Evolutionary conservation across 2,329 filamentous ascomycete genomes (phyloP), one percentile per base, ranked within the genome.

Genomic region (Hymenoscyphus linearis): DNA sequence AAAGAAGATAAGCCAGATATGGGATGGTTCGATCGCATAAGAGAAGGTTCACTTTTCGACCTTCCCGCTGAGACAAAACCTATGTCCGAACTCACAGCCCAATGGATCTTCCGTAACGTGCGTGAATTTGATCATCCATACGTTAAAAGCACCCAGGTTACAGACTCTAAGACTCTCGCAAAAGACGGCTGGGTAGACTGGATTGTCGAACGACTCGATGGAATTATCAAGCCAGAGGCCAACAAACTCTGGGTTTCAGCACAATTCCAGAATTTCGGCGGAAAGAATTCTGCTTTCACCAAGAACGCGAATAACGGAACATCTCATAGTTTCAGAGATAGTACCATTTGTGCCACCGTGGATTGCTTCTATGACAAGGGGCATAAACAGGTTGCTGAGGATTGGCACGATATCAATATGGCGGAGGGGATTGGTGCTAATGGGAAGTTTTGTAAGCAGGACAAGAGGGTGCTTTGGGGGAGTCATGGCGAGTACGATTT

Each of bases 61-160:
- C 69, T 71, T 18, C 73, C 75, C 34, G 66, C 72, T 3, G 71
- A 73, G 25, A 40, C 34, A 57, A 75, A 77, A 66, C 72, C 74
- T n/a, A 80, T 81, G 78, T 76, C 77, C 1, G 64, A 75, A 25
- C 68, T 81, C 64, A 78, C 77, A 0, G 72, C 72, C 3, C 70
- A 74, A 40, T 81, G 79, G 79, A 74, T 81, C 60, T 80, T 81
- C 69, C 71, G 69, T 0, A 76, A 76, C 59, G 71, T 72, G 3
- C 74, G 78, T 40, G 78, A 81, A 65, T 81, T 80, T 60, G 74
- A 79, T 31, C 74, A 77, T 25, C 79, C 79, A 0, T 81, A 81
- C 59, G 73, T 77, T 55, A 81, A 81, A 71, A 74, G 78, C 7
- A 78, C 78, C 2, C 78, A 79, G 60, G 56, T 72, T 22, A 81